Percentiles rank a stretch among this genome's conserved stretches.
Evolutionary conservation across 495 filamentous ascomycete genomes (phyloP).

Genomic region (Podospora conica): DNA sequence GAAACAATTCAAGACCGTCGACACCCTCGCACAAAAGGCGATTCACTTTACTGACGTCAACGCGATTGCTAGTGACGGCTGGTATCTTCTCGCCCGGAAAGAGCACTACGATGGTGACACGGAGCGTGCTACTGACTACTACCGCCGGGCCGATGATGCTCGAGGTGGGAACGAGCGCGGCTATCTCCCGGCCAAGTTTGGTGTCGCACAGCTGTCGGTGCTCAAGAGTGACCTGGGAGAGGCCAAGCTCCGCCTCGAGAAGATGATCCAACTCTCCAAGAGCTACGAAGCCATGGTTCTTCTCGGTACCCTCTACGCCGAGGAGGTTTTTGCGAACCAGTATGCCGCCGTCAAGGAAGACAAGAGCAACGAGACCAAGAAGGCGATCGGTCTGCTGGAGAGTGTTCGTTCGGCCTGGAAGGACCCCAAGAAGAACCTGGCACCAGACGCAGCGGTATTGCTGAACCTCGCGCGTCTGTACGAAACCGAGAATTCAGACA

Average conservation of each 20-base stretch:
- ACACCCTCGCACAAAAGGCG: constrained; percentile 81
- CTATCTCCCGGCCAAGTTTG: constrained; percentile 88
- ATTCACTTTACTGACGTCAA: constrained; percentile 94
- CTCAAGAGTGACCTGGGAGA: constrained; percentile 77
- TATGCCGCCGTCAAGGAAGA: constrained; percentile 72
- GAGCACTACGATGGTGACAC: constrained; percentile 68
- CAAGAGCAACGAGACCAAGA: constrained; percentile 72
- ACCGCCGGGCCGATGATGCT: constrained; percentile 80
- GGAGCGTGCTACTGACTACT: constrained; percentile 69
- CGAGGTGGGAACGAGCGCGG: constrained; percentile 82
- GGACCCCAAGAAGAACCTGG: constrained; percentile 69
- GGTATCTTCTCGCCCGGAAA: constrained; percentile 88
- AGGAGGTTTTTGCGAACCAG: constrained; percentile 82
- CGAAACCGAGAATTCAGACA: constrained; percentile 76
- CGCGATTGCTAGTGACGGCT: constrained; percentile 90
- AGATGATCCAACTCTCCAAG: constrained; percentile 79
- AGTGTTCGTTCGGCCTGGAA: constrained; percentile 85
- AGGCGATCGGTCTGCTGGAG: constrained; percentile 77
- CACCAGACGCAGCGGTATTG: constrained; percentile 79
- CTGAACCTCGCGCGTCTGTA: constrained; percentile 89
- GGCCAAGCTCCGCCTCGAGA: constrained; percentile 89
- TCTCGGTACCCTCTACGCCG: constrained; percentile 81
- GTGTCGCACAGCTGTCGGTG: constrained; percentile 79
- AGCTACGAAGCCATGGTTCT: constrained; percentile 88
- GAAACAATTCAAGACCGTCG: constrained; percentile 69